These are phyloP conservation scores for Mortierella sp. DNA, from an alignment of 371 early-diverging fungal genomes.

Conservation along the genomic window DNA sequence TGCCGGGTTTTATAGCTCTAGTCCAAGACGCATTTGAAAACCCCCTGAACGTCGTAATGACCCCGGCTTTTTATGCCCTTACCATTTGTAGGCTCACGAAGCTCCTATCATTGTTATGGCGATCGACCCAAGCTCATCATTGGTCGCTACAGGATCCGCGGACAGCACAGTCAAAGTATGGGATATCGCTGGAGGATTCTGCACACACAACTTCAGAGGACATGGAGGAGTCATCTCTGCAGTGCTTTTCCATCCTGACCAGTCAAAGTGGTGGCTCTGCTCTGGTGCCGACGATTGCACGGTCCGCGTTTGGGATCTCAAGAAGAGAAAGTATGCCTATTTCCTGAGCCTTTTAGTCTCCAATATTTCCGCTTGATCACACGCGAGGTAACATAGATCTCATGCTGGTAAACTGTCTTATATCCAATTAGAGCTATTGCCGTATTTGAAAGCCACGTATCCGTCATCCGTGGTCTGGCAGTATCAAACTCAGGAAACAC, in stretches of 20 bases:
- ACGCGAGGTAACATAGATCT: not conserved
- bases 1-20: no score
- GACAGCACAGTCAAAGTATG: conserved; percentile 95
- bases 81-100: conserved; percentile 75
- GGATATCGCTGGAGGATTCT: conserved; percentile 94
- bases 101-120: conserved; percentile 95
- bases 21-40: not conserved
- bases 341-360: not conserved
- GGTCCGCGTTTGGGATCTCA: conserved; percentile 91
- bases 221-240: conserved; percentile 91
- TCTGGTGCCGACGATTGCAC: conserved; percentile 92
- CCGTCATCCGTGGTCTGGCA: conserved; percentile 90
- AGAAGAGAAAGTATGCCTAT: conserved; percentile 63
- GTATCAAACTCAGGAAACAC: conserved; percentile 78
- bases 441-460: conserved; percentile 86
- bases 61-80: not conserved
- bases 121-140: conserved; percentile 85
- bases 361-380: not conserved
- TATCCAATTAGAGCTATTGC: conserved; percentile 66
- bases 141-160: conserved; percentile 97
- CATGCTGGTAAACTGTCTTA: conserved; percentile 3
- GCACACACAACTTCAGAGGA: conserved; percentile 95
- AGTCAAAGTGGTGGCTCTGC: conserved; percentile 70
- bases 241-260: conserved; percentile 83
- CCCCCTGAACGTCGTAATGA: not conserved